Evolutionary conservation across 192 early-diverging fungal species (phyloP).

Genomic region (Glomus cerebriforme): DNA sequence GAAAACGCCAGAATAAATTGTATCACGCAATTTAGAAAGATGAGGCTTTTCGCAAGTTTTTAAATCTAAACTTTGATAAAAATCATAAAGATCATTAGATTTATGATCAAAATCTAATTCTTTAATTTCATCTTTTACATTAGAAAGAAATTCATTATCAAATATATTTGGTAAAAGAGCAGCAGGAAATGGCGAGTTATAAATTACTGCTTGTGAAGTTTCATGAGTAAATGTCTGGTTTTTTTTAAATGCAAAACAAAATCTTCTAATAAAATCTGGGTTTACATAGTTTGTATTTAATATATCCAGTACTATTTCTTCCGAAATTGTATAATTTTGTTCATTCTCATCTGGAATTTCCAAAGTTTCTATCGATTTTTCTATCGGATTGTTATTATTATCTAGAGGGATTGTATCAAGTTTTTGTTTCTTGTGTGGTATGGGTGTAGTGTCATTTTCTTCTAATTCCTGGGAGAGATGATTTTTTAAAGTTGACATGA

Average conservation of each 20-base stretch:
- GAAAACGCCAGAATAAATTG: conserved; percentile 63
- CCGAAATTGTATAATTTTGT: no score
- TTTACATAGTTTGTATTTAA: background rate
- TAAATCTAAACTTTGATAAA: conserved; percentile 67
- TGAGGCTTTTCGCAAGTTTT: conserved; percentile 43
- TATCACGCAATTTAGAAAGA: conserved; percentile 55
- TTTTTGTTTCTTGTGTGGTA: background rate
- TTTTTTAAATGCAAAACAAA: background rate
- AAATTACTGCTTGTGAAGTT: conserved; percentile 25
- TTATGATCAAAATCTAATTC: conserved; percentile 46
- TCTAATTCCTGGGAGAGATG: background rate
- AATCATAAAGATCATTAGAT: conserved; percentile 74
- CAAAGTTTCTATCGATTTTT: background rate
- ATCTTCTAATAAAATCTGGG: background rate
- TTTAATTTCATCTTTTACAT: conserved; percentile 42
- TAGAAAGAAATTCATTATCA: conserved; percentile 37
- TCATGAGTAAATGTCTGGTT: background rate
- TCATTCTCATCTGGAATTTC: background rate
- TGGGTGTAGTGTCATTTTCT: background rate
- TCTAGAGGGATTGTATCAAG: background rate
- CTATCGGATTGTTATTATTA: background rate
- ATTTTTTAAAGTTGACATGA: background rate
- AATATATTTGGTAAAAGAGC: conserved; percentile 44
- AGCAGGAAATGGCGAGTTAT: conserved; percentile 38
- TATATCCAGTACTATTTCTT: background rate